Conservation (phyloP, 169 alveolate genomes). For the Blepharisma undulans region DNA sequence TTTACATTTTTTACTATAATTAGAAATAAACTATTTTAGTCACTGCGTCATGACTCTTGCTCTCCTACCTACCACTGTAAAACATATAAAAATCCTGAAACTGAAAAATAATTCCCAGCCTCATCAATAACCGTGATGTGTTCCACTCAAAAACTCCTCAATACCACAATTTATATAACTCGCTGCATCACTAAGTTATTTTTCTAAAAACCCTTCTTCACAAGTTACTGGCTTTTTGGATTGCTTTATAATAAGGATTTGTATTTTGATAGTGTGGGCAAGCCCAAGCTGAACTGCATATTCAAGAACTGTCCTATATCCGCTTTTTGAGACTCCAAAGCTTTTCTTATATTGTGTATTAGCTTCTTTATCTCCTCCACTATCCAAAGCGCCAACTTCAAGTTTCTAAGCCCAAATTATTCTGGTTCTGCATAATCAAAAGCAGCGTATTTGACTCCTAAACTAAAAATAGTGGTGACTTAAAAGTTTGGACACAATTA, state of each 20-base stretch:
- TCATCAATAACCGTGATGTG: not conserved
- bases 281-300: not conserved
- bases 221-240: not conserved
- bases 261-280: not conserved
- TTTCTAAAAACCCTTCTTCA: not conserved
- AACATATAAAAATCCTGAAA: not conserved
- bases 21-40: not conserved
- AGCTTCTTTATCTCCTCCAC: not conserved
- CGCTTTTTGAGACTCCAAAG: not conserved
- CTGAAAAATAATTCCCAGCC: not conserved
- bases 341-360: not conserved
- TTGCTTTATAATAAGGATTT: not conserved
- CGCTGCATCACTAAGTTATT: not conserved
- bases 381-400: not conserved
- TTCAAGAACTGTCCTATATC: not conserved
- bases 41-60: not conserved
- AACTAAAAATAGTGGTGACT: not conserved
- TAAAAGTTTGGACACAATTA: not conserved
- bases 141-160: not conserved
- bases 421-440: not conserved
- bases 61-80: not conserved
- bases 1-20: no score
- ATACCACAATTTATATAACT: not conserved
- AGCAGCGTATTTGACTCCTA: not conserved
- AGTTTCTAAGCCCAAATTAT: not conserved